phyloP scores from a whole-genome alignment of 2,329 filamentous ascomycete genomes.

The Aquanectria penicillioides region DNA sequence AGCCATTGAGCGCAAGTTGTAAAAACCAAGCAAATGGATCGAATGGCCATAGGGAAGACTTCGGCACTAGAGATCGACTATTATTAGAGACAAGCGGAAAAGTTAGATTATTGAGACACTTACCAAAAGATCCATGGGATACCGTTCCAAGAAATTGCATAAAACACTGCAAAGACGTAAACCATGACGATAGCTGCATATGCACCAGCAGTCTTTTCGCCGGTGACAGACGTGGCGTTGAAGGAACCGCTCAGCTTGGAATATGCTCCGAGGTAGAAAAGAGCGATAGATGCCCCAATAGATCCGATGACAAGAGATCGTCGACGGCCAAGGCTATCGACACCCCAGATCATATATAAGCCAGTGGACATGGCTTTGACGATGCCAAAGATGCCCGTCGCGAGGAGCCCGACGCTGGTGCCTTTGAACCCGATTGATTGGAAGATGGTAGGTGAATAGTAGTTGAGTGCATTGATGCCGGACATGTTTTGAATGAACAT shows the following conservation, averaged over 20 bases:
- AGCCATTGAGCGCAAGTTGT: constrained; percentile 43
- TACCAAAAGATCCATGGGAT: constrained; percentile 31
- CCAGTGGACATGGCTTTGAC: constrained; percentile 55
- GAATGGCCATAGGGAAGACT: constrained; percentile 41
- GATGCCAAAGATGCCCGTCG: constrained; percentile 73
- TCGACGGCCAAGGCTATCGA: constrained; percentile 21
- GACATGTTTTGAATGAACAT: constrained; percentile 39
- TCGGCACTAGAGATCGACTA: constrained; percentile 24
- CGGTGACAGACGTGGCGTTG: background rate
- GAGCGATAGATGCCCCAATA: constrained; percentile 10
- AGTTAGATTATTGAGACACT: too few relatives aligned
- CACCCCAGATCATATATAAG: constrained; percentile 24
- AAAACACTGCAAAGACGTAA: constrained; percentile 22
- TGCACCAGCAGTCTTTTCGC: constrained; percentile 3
- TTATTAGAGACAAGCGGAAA: too few relatives aligned
- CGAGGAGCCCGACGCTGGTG: constrained; percentile 66
- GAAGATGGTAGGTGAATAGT: constrained; percentile 72
- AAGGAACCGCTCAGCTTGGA: constrained; percentile 22
- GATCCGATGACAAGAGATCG: constrained; percentile 19
- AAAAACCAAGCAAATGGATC: constrained; percentile 39
- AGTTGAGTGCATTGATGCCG: constrained; percentile 73
- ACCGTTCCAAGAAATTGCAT: constrained; percentile 11
- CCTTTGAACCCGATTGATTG: constrained; percentile 68
- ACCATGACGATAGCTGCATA: constrained; percentile 24
- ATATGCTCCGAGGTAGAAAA: constrained; percentile 19